Percentiles rank a stretch among this genome's conserved stretches.
Conservation (phyloP, 2,329 filamentous ascomycete species). For the Colletotrichum cuscutae region DNA sequence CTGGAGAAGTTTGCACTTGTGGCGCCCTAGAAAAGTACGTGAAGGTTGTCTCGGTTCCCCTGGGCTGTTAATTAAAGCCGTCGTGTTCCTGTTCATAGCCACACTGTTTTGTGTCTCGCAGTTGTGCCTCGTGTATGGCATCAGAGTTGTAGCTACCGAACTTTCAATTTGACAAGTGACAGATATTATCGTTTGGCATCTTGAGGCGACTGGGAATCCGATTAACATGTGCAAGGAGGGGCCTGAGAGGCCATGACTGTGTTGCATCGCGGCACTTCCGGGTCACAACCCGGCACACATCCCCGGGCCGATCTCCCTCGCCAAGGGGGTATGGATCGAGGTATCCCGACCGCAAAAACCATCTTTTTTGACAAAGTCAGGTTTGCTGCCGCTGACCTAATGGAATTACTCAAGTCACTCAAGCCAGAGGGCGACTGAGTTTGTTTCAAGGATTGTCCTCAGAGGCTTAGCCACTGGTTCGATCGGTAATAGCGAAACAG, state of each 20-base stretch:
- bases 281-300: not conserved
- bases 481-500: not conserved
- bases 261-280: not conserved
- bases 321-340: not conserved
- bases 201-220: no score
- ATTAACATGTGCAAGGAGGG: no score
- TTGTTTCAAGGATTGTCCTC: not conserved
- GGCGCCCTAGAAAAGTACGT: not conserved
- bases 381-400: not conserved
- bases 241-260: not conserved
- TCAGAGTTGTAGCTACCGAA: not conserved
- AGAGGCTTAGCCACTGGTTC: not conserved
- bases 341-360: not conserved
- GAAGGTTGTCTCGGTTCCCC: not conserved
- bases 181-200: no score
- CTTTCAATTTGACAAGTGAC: not conserved
- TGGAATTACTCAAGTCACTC: not conserved
- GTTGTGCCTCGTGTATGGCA: not conserved
- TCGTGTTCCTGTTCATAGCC: not conserved
- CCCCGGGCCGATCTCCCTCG: not conserved
- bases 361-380: not conserved
- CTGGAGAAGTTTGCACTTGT: not conserved
- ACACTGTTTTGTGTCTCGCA: not conserved
- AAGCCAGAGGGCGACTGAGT: not conserved
- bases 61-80: not conserved